Conservation (phyloP, 345 rosid species). For the thale cress (Arabidopsis thaliana) region DNA sequence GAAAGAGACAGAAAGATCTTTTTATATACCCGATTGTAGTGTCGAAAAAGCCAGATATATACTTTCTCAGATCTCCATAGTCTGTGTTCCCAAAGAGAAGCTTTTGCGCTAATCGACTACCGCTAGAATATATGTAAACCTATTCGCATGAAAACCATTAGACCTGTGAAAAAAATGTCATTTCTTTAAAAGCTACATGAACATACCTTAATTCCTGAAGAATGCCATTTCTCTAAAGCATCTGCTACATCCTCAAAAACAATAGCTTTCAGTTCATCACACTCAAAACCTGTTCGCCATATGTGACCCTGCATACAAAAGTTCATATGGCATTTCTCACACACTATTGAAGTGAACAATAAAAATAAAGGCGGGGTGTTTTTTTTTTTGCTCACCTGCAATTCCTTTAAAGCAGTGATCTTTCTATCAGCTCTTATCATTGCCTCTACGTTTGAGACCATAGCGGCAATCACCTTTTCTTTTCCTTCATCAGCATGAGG, state of each 20-base stretch:
- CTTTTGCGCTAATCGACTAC: slow-evolving; percentile 95
- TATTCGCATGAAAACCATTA: slow-evolving; percentile 25
- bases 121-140: slow-evolving; percentile 97
- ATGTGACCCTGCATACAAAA: slow-evolving; percentile 78
- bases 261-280: slow-evolving; percentile 73
- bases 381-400: slow-evolving; percentile 66
- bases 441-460: slow-evolving; percentile 84
- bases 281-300: slow-evolving; percentile 89
- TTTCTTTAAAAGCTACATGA: slow-evolving; percentile 14
- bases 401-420: slow-evolving; percentile 90
- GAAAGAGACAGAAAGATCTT: slow-evolving; percentile 15
- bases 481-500: slow-evolving; percentile 75
- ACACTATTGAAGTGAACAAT: background rate
- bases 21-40: slow-evolving; percentile 72
- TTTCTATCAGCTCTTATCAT: slow-evolving; percentile 97
- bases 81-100: slow-evolving; percentile 86
- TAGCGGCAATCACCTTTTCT: slow-evolving; percentile 79
- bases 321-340: slow-evolving; percentile 22
- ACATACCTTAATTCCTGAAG: slow-evolving; percentile 76
- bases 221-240: slow-evolving; percentile 86
- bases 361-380: background rate
- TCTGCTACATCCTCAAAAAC: slow-evolving; percentile 88
- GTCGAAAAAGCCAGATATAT: slow-evolving; percentile 83
- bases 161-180: background rate
- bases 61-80: slow-evolving; percentile 83